Percentiles rank a stretch among this genome's conserved stretches.
These are phyloP conservation scores for Solanum stenotomum DNA, from an alignment of 257 asterid species.

Conservation along the genomic window DNA sequence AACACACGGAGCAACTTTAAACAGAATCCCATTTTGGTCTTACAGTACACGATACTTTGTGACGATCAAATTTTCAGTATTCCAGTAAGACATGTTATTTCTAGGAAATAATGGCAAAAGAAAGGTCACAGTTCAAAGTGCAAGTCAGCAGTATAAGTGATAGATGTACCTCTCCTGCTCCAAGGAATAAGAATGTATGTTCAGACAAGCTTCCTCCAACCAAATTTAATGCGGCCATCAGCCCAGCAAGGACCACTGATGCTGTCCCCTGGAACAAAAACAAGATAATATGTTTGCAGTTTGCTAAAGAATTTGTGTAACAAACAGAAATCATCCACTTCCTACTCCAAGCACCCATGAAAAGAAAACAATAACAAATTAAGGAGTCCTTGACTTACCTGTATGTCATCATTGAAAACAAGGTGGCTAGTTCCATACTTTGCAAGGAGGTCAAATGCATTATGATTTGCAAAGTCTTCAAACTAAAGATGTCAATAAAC, in stretches of 20 bases:
- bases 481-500: constrained; percentile 31
- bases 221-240: constrained; percentile 49
- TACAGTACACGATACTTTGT: neutral
- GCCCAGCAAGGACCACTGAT: constrained; percentile 75
- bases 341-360: neutral
- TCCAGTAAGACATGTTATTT: neutral
- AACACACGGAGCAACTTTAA: neutral
- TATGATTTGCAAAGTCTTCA: constrained; percentile 86
- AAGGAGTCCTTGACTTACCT: constrained; percentile 21
- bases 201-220: constrained; percentile 69
- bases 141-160: neutral
- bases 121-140: neutral
- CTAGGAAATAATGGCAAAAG: neutral
- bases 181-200: constrained; percentile 66
- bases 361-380: neutral
- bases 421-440: constrained; percentile 69
- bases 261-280: constrained; percentile 64
- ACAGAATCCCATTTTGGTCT: neutral
- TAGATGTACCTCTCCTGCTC: constrained; percentile 72
- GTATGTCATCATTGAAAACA: constrained; percentile 79
- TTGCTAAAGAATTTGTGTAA: neutral
- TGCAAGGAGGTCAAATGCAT: constrained; percentile 74
- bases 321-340: neutral
- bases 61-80: neutral
- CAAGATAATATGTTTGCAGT: neutral